These are phyloP conservation scores for Magnolia officinalis DNA, from an alignment of 164 flowering plant species.

Conservation along the genomic window DNA sequence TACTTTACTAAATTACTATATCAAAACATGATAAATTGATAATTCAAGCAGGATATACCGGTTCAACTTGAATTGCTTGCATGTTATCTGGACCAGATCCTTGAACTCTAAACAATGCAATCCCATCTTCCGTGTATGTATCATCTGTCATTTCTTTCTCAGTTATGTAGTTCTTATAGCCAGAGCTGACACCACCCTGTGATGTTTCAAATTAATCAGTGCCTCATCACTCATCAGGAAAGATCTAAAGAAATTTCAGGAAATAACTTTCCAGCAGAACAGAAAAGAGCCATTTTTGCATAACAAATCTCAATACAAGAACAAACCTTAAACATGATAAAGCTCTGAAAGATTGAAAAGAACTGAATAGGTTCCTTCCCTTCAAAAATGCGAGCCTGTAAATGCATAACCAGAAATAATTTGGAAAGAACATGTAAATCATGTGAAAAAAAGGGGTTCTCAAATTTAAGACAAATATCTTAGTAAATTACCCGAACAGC, in stretches of 20 bases:
- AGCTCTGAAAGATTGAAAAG: conserved; percentile 81
- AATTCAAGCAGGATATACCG: conserved; percentile 36
- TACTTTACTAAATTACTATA: not conserved
- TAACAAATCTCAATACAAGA: not conserved
- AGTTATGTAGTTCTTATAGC: conserved; percentile 63
- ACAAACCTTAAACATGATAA: conserved; percentile 77
- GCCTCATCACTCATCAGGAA: not conserved
- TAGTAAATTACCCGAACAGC: conserved; percentile 61
- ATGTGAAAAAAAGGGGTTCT: not conserved
- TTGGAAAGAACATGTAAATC: not conserved
- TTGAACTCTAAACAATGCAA: conserved; percentile 88
- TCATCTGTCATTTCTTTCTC: conserved; percentile 70
- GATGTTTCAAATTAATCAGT: conserved; percentile 10
- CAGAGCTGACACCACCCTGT: conserved; percentile 93
- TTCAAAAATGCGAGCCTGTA: conserved; percentile 81
- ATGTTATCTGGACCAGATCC: conserved; percentile 98
- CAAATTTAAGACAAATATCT: not conserved
- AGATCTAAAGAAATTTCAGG: not conserved
- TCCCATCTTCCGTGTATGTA: conserved; percentile 76
- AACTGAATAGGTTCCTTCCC: conserved; percentile 91
- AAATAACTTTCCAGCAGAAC: not conserved
- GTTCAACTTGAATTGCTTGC: conserved; percentile 98
- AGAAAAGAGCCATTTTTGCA: not conserved
- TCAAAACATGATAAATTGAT: not conserved
- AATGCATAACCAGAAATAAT: conserved; percentile 7